Evolutionary conservation across 257 asterid species (phyloP).

Genomic region (Jaltomata sinuosa): DNA sequence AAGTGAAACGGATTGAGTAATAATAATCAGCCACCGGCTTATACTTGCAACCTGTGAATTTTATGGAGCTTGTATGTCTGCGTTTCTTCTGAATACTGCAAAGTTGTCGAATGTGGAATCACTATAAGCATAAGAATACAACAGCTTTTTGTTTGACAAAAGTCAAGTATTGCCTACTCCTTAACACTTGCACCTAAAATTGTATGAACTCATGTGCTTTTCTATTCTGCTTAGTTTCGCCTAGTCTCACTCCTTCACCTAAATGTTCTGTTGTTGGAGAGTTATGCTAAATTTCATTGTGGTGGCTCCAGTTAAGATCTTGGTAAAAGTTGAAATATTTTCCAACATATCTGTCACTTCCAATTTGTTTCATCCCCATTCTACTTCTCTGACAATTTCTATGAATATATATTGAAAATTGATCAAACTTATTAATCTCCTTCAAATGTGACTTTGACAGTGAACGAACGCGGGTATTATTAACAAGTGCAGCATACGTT

Average conservation of each 20-base stretch:
- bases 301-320: neutral
- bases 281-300: neutral
- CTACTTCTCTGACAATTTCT: neutral
- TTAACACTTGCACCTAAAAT: neutral
- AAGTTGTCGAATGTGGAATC: neutral
- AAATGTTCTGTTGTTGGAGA: neutral
- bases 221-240: neutral
- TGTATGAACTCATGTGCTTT: neutral
- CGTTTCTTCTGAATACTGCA: neutral
- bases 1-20: no score
- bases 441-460: constrained; percentile 35
- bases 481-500: constrained; percentile 84
- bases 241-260: neutral
- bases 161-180: neutral
- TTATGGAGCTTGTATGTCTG: neutral
- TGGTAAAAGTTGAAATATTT: neutral
- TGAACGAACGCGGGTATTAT: constrained; percentile 48
- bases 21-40: neutral
- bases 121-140: neutral
- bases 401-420: neutral
- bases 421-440: neutral
- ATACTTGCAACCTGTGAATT: neutral
- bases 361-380: neutral
- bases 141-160: neutral
- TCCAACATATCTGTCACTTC: neutral